phyloP scores from a whole-genome alignment of 78 protist species.

The Ministeria vibrans region DNA sequence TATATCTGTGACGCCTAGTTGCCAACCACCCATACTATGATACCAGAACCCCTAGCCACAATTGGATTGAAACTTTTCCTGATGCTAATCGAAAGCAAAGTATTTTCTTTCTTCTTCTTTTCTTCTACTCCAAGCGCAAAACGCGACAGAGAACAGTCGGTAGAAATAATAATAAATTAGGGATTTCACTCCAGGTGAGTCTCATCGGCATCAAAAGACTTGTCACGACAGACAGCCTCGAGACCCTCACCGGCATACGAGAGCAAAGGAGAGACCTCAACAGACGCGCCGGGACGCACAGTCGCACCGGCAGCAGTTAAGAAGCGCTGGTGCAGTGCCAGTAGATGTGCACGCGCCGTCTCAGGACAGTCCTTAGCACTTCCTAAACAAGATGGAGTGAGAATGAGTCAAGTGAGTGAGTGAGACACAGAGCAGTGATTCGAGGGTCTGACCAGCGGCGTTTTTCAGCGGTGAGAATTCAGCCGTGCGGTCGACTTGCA shows the following conservation, averaged over 20 bases:
- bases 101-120: no score
- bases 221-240: constrained; percentile 18
- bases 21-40: no score
- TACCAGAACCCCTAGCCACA: no score
- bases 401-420: constrained; percentile 39
- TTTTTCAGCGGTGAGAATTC: constrained; percentile 80
- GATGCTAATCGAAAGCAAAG: no score
- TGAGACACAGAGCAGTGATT: neutral
- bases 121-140: no score
- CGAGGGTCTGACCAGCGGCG: constrained; percentile 24
- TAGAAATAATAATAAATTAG: no score
- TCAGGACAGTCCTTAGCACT: constrained; percentile 50
- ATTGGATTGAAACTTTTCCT: no score
- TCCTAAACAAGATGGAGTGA: no score
- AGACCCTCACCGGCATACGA: constrained; percentile 70
- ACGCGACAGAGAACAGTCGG: no score
- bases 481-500: constrained; percentile 43
- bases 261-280: constrained; percentile 59
- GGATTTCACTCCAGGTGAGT: no score
- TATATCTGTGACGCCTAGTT: no score
- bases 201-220: no score
- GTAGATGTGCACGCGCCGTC: constrained; percentile 47
- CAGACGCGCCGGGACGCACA: neutral
- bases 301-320: constrained; percentile 47
- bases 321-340: constrained; percentile 29